A percentile compares a stretch with the other conserved stretches of the same genome.
phyloP scores from a whole-genome alignment of 139 green algal genomes.

The Nannochloris sp. region DNA sequence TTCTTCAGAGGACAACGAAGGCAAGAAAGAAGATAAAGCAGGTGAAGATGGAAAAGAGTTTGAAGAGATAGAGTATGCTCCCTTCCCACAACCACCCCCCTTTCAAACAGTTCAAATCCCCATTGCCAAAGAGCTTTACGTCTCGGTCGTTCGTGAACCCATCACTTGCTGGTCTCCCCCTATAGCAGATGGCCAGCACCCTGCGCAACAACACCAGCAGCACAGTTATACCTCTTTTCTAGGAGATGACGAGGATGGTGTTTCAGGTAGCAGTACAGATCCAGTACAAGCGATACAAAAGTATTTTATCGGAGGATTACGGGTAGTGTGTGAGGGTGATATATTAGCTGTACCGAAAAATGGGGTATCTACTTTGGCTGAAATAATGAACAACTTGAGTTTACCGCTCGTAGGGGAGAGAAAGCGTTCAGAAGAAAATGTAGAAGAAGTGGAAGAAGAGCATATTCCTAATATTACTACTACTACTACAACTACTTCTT shows the following conservation, averaged over 20 bases:
- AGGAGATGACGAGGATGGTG: not conserved
- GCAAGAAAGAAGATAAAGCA: not conserved
- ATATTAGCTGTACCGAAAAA: conserved; percentile 21
- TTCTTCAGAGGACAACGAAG: too few species aligned
- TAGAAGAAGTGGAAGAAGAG: not conserved
- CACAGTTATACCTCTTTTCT: too few species aligned
- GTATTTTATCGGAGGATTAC: conserved; percentile 10
- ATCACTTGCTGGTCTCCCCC: not conserved
- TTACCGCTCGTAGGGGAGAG: not conserved
- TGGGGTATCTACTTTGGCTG: not conserved
- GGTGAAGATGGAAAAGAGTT: not conserved
- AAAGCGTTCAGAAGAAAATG: not conserved
- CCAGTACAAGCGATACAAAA: conserved; percentile 16
- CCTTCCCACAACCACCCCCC: not conserved
- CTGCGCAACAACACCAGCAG: too few species aligned
- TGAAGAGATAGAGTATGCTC: not conserved
- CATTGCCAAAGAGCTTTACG: conserved; percentile 6
- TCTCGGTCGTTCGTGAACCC: conserved; percentile 12
- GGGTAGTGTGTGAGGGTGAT: conserved; percentile 26
- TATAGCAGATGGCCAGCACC: too few species aligned
- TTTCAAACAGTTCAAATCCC: not conserved
- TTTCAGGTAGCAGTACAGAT: not conserved
- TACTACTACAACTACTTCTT: not conserved
- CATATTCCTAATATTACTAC: not conserved
- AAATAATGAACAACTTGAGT: conserved; percentile 1